Evolutionary conservation across 139 green algal genomes (phyloP).

Genomic region (Ettlia oleoabundans): DNA sequence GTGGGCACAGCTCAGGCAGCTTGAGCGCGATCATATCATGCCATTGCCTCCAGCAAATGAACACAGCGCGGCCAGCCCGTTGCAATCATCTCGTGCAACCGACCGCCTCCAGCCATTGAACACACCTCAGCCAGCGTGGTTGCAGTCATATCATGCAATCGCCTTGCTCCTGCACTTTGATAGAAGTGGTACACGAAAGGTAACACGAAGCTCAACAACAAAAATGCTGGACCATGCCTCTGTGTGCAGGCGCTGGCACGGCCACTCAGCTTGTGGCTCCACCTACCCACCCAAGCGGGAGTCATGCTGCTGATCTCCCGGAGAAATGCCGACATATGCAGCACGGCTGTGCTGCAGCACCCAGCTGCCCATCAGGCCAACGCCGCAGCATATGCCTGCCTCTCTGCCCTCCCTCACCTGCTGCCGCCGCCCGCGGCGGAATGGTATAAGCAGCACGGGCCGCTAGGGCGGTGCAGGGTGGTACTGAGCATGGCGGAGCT

Average conservation of each 20-base stretch:
- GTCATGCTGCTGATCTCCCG: neutral
- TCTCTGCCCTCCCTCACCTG: neutral
- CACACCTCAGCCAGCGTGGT: neutral
- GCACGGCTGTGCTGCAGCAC: neutral
- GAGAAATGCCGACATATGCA: slow-evolving; percentile 2
- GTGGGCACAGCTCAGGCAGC: no score
- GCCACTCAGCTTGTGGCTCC: neutral
- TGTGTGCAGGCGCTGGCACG: slow-evolving; percentile 5
- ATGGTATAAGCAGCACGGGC: neutral
- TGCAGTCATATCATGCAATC: neutral
- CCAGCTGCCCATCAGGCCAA: neutral
- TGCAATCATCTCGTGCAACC: no score
- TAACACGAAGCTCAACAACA: no score
- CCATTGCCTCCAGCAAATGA: neutral
- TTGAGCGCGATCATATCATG: no score
- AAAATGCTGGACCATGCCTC: neutral
- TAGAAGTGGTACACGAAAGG: neutral
- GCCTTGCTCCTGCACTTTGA: neutral
- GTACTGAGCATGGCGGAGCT: slow-evolving; percentile 11
- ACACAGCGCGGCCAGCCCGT: neutral
- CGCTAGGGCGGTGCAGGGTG: neutral
- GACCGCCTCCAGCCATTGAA: no score
- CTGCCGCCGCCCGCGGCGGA: neutral
- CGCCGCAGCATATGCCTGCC: neutral
- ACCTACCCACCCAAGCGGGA: slow-evolving; percentile 4